Conservation (phyloP, 352 stramenopile species). For the Lagenidium giganteum region DNA sequence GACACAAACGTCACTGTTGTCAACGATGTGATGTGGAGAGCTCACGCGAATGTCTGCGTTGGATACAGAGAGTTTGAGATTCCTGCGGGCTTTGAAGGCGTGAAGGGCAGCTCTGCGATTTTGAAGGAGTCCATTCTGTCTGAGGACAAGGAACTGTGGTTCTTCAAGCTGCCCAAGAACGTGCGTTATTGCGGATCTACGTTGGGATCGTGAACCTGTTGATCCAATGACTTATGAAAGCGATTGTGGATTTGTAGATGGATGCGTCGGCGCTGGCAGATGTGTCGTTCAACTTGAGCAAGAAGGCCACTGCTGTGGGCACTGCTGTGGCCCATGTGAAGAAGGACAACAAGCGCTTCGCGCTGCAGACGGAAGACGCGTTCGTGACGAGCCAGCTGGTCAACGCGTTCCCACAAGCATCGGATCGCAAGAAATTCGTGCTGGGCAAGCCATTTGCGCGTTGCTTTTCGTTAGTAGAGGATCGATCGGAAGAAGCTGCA, state of each 20-base stretch:
- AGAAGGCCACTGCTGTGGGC: slow-evolving; percentile 18
- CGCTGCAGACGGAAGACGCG: slow-evolving; percentile 49
- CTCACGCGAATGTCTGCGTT: slow-evolving; percentile 1
- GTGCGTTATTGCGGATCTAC: slow-evolving; percentile 25
- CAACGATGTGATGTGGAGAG: no score
- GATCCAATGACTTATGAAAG: not conserved
- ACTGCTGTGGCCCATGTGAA: slow-evolving; percentile 36
- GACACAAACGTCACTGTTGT: no score
- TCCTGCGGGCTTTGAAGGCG: slow-evolving; percentile 56
- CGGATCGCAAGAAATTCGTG: slow-evolving; percentile 52
- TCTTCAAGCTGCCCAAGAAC: slow-evolving; percentile 81
- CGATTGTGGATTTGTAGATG: slow-evolving; percentile 27
- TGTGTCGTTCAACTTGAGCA: slow-evolving; percentile 58
- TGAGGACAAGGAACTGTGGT: slow-evolving; percentile 81
- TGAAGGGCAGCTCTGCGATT: slow-evolving; percentile 50
- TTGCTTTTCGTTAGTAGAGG: slow-evolving; percentile 67
- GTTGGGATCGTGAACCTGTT: not conserved
- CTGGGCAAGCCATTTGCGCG: slow-evolving; percentile 71
- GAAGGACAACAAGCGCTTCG: slow-evolving; percentile 42
- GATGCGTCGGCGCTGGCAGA: slow-evolving; percentile 66
- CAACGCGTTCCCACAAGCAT: slow-evolving; percentile 59
- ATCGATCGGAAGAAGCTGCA: slow-evolving; percentile 17
- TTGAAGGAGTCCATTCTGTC: slow-evolving; percentile 57
- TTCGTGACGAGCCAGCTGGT: slow-evolving; percentile 72
- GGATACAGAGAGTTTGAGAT: slow-evolving; percentile 77